phyloP scores from a whole-genome alignment of 768 basidiomycete genomes.

The Pleurotus platypus region DNA sequence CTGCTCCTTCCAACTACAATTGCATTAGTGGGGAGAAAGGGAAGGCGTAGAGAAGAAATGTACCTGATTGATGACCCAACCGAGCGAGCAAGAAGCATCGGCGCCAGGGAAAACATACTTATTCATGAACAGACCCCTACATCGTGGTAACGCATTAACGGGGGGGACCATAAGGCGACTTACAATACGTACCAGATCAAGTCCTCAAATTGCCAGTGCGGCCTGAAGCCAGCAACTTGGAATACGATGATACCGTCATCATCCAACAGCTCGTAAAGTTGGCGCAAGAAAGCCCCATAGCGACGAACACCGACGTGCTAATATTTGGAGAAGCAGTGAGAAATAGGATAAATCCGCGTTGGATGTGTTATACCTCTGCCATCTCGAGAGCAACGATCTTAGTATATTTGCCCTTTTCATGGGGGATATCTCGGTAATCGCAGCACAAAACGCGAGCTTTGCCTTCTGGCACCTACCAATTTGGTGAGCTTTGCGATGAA shows the following conservation, averaged over 20 bases:
- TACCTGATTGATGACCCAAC: conserved; percentile 81
- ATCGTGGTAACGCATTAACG: not conserved
- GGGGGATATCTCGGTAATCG: conserved; percentile 90
- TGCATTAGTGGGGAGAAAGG: conserved; percentile 11
- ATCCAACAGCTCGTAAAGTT: conserved; percentile 90
- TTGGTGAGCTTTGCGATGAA: too few relatives aligned
- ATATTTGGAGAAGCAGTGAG: not conserved
- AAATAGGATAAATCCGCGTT: not conserved
- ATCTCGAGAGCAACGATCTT: conserved; percentile 98
- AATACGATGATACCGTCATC: conserved; percentile 94
- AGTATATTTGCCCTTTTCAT: conserved; percentile 68
- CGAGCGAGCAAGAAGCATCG: conserved; percentile 92
- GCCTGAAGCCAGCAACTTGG: conserved; percentile 96
- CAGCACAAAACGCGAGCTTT: conserved; percentile 89
- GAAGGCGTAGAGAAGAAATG: not conserved
- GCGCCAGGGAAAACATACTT: conserved; percentile 99
- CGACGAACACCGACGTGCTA: conserved; percentile 95
- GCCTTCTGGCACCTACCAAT: conserved; percentile 42
- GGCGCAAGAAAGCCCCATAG: conserved; percentile 83
- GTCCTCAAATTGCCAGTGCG: conserved; percentile 98
- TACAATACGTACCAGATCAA: conserved; percentile 69
- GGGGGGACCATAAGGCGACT: not conserved
- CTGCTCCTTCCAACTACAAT: conserved; percentile 73
- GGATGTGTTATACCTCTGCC: conserved; percentile 70
- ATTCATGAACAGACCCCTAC: conserved; percentile 94